Base-by-base conservation (phyloP, 345 rosid species). In the Ricinus communis region DNA sequence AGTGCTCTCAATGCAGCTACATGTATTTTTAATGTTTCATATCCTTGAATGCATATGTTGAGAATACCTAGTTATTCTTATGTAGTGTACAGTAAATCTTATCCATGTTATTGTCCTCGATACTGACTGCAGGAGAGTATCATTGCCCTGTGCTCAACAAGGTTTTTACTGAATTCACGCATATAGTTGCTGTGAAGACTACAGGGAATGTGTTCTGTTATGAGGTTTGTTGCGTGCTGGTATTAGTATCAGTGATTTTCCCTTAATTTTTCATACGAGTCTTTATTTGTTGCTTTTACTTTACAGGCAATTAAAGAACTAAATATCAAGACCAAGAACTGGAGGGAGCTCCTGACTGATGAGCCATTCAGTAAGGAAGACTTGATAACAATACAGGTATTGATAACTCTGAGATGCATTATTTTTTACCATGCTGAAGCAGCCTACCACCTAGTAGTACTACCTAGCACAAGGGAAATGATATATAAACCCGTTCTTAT, bases 131-230 rank as follows among this genome's bases (percentile, higher is more conserved):
- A 92, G 97, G 96, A 71, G 99, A 92, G 84, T 90, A 65, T 70
- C 92, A 90, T 63, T 95, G 97, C 66, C 97, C 99, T 8, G 96
- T 95, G 67, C 81, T 95, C 58, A 90, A 89, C 86, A 92, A 95
- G 76, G 97, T 92, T 72, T 92, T 92, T 63, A 92, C 99, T 5
- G 99, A 92, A 69, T 95, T 83, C 62, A 89, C 97, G 0, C 97
- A 89, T 76, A 90, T 90, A 24, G 91, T 95, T 82, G 93, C 99
- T 62, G 90, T 95, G 71, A 95, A 85, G 86, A 89, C 93, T 43
- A 84, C 97, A 0, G 98, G 97, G 65, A 89, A 95, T 70, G 96
- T 95, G 1, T 92, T 95, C 82, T 89, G 93, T 74, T 88, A 87
- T 58, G 97, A 90, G 91, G 97, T 94, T 56, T 54, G 77, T 67